Conservation (phyloP, 352 stramenopile genomes). For the Phytopythium aichiense region DNA sequence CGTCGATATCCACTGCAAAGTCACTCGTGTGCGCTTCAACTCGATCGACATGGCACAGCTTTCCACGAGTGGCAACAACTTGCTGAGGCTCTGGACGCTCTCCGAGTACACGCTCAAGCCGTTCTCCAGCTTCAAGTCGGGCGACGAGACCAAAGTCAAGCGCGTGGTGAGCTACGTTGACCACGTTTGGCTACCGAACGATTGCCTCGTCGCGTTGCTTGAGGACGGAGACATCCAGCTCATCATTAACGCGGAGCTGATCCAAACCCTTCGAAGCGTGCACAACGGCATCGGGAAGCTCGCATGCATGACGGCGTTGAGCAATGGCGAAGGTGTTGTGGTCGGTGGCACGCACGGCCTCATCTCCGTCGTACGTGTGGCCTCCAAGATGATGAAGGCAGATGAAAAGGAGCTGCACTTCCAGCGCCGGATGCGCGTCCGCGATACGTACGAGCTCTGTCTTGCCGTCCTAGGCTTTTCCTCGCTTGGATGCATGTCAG, state of each 20-base stretch:
- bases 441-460: slow-evolving; percentile 31
- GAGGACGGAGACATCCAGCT: slow-evolving; percentile 74
- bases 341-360: slow-evolving; percentile 52
- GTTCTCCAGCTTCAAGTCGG: slow-evolving; percentile 74
- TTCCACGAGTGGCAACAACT: slow-evolving; percentile 59
- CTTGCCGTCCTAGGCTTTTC: neutral
- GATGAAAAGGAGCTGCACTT: slow-evolving; percentile 71
- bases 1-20: slow-evolving; percentile 61
- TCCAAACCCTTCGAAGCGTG: slow-evolving; percentile 61
- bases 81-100: slow-evolving; percentile 76
- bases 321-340: slow-evolving; percentile 50
- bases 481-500: neutral
- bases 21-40: slow-evolving; percentile 75
- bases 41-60: slow-evolving; percentile 74
- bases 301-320: slow-evolving; percentile 35
- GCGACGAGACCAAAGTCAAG: slow-evolving; percentile 52
- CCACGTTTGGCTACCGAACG: slow-evolving; percentile 64
- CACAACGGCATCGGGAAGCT: slow-evolving; percentile 38
- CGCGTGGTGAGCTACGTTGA: slow-evolving; percentile 53
- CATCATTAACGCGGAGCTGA: slow-evolving; percentile 65
- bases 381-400: slow-evolving; percentile 44
- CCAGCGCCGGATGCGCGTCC: slow-evolving; percentile 52
- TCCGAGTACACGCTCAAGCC: slow-evolving; percentile 65
- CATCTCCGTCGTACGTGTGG: slow-evolving; percentile 55
- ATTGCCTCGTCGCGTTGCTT: slow-evolving; percentile 61